Evolutionary conservation across 148 eudicot genomes (phyloP).

Genomic region (Persicaria tinctoria): DNA sequence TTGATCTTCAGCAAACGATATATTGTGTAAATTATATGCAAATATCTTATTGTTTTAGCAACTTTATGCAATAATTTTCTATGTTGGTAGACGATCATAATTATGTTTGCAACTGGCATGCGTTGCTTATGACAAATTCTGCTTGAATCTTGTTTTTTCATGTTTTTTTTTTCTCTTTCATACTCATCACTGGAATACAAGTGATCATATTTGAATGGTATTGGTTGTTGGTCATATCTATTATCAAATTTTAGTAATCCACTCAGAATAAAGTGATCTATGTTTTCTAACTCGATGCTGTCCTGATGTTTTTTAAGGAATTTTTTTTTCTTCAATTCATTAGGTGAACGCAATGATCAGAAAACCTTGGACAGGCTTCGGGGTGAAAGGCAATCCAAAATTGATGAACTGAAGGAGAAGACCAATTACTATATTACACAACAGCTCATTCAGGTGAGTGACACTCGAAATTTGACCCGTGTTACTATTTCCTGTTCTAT

Average conservation of each 20-base stretch:
- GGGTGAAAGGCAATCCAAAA: slow-evolving; percentile 76
- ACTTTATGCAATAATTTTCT: neutral
- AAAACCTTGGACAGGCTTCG: slow-evolving; percentile 76
- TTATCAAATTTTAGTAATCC: neutral
- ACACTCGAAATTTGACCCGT: neutral
- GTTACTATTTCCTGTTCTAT: neutral
- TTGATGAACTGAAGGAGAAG: slow-evolving; percentile 93
- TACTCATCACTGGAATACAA: neutral
- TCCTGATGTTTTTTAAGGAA: neutral
- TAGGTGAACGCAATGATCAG: slow-evolving; percentile 75
- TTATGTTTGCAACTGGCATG: neutral
- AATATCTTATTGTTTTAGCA: neutral
- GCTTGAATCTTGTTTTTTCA: neutral
- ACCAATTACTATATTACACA: slow-evolving; percentile 83
- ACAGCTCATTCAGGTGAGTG: slow-evolving; percentile 85
- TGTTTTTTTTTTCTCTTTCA: neutral
- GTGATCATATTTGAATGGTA: neutral
- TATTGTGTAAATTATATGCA: neutral
- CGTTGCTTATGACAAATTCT: neutral
- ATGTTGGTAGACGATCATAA: neutral
- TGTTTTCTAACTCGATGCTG: neutral
- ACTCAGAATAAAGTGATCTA: neutral
- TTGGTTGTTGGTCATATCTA: neutral
- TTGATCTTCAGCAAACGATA: neutral
- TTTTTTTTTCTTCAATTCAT: neutral